phyloP scores from a whole-genome alignment of 441 rosid species.

The Euphorbia schlechtendalii region DNA sequence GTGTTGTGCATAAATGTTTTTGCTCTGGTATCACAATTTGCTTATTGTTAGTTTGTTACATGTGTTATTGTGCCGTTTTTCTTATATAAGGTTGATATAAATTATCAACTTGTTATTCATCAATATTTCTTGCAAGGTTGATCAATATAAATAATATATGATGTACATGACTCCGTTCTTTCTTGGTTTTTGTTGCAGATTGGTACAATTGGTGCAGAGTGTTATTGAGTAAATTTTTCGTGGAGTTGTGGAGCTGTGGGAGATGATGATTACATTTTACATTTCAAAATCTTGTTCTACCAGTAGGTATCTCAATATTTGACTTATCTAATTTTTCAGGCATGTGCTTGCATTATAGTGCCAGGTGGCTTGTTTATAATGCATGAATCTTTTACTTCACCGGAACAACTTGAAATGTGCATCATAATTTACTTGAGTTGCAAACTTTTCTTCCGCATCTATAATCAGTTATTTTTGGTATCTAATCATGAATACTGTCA shows the following conservation, averaged over 20 bases:
- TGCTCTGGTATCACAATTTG: constrained; percentile 68
- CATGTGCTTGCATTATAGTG: background rate
- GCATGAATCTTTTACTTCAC: background rate
- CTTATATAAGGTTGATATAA: too few relatives aligned
- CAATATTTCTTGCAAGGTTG: constrained; percentile 2
- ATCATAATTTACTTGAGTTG: background rate
- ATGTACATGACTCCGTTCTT: constrained; percentile 5
- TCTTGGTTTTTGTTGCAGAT: constrained; percentile 33
- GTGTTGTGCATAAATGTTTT: constrained; percentile 95
- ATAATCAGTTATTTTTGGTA: background rate
- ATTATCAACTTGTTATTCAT: background rate
- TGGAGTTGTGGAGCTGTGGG: constrained; percentile 96
- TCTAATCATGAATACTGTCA: background rate
- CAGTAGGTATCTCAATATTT: constrained; percentile 55
- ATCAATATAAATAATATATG: constrained; percentile 9
- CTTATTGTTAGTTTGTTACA: background rate
- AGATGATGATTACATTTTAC: constrained; percentile 88
- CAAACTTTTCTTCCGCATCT: background rate
- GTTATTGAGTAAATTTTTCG: constrained; percentile 86
- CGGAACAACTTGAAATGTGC: background rate
- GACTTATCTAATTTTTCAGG: background rate
- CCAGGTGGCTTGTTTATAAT: constrained; percentile 1
- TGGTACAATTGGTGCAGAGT: constrained; percentile 85
- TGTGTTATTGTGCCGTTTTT: background rate
- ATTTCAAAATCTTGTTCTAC: constrained; percentile 79